Base-by-base conservation (phyloP, 306 rosid species). In the Dryas drummondii region DNA sequence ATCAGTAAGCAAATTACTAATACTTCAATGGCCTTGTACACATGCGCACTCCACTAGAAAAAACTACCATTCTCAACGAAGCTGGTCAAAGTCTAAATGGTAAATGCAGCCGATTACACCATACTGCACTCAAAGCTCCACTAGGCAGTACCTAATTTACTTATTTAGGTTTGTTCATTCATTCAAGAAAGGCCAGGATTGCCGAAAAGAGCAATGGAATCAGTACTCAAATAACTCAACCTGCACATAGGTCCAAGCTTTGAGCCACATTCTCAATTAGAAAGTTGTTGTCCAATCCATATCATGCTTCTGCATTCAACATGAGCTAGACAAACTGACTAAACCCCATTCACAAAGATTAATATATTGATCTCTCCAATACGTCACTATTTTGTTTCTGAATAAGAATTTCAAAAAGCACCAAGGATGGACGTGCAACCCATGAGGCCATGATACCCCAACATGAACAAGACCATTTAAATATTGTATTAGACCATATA, bases 381-480 rank as follows among this genome's bases (percentile, higher is more conserved):
- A 27, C 19, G 32, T 61, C 48, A 3, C 5, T 59, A 26, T 27
- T 26, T 7, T 16, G 17, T 40, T 62, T 41, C 47, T 41, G 1
- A 6, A 62, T 37, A 40, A 40, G 4, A 62, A 45, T 15, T 62
- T 62, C 65, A 32, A 2, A 46, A 8, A 46, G 49, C 9, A 8
- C 4, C 49, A 46, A 46, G 49, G 49, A 46, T 0, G 49, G 6
- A 8, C 49, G 37, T 32, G 37, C 37, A 32, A 32, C 37, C 37
- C 37, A 32, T 32, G 37, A 46, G 4, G 6, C 49, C 49, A 5
- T 46, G 49, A 46, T 46, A 3, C 48, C 47, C 46, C 6, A 62
- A 62, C 67, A 62, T 62, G 22, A 62, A 62, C 4, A 62, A 40
- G 67, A 5, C 67, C 47, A 37, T 15, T 32, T 61, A 60, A 52